phyloP scores from a whole-genome alignment of 129 eudicot species.

The Artemisia tridentata region DNA sequence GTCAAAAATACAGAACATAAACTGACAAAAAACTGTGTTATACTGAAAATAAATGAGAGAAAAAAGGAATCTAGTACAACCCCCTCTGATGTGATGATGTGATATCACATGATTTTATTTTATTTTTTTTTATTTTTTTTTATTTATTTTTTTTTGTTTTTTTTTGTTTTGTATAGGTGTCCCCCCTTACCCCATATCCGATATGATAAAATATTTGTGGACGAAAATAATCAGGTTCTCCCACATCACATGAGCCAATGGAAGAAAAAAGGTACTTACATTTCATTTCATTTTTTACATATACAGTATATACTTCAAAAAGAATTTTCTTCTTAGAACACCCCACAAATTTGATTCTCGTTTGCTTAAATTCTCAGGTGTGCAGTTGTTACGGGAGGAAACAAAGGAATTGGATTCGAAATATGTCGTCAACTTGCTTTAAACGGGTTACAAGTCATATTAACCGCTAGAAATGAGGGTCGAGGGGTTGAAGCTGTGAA shows the following conservation, averaged over 20 bases:
- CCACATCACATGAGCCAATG: constrained; percentile 3
- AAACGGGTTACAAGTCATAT: constrained; percentile 28
- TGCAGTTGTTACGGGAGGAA: constrained; percentile 34
- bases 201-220: no score
- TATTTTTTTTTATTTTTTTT: no score
- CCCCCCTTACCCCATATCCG: no score
- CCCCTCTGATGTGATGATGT: no score
- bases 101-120: no score
- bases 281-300: not conserved
- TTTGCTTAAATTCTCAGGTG: constrained; percentile 14
- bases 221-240: no score
- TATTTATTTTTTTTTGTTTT: no score
- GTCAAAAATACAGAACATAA: no score
- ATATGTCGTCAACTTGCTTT: constrained; percentile 25
- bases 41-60: no score
- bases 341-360: not conserved
- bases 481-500: constrained; percentile 9
- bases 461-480: constrained; percentile 31
- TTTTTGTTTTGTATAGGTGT: no score
- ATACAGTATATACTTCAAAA: not conserved
- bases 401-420: constrained; percentile 35
- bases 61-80: no score
- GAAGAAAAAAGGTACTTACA: constrained; percentile 22
- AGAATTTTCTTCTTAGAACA: not conserved
- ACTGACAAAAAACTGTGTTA: no score